These are phyloP conservation scores for Avicennia marina DNA, from an alignment of 257 asterid species.

Conservation along the genomic window DNA sequence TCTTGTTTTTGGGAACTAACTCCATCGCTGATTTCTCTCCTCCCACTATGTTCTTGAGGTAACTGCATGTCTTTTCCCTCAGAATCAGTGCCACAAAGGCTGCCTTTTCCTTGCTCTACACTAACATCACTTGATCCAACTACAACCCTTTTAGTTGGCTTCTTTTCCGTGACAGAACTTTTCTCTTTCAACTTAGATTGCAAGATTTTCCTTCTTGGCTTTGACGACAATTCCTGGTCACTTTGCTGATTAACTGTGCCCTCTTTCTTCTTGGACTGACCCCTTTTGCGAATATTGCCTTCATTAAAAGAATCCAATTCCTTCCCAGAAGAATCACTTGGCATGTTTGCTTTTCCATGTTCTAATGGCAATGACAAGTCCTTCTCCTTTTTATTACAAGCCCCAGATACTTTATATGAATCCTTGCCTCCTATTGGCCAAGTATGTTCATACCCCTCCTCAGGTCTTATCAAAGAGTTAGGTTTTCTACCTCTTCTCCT, in stretches of 20 bases:
- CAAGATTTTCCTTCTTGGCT: background rate
- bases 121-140: background rate
- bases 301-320: conserved; percentile 12
- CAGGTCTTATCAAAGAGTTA: conserved; percentile 27
- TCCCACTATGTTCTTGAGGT: conserved; percentile 1
- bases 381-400: conserved; percentile 13
- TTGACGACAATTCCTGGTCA: conserved; percentile 5
- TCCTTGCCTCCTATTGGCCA: conserved; percentile 3
- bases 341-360: conserved; percentile 4
- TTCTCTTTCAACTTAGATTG: conserved; percentile 4
- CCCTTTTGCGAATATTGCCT: conserved; percentile 19
- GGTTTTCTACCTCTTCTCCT: conserved; percentile 29
- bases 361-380: conserved; percentile 15
- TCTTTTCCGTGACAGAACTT: background rate
- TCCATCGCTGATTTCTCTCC: background rate
- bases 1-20: background rate
- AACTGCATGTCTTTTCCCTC: conserved; percentile 8
- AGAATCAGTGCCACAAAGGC: conserved; percentile 3
- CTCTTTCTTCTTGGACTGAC: conserved; percentile 28
- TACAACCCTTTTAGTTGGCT: background rate
- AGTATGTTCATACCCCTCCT: conserved; percentile 25
- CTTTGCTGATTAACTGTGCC: background rate
- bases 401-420: conserved; percentile 17
- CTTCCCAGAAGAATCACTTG: conserved; percentile 8
- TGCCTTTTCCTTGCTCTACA: conserved; percentile 17